phyloP scores from a whole-genome alignment of 306 rosid species.

The Cucurbita argyrosperma region DNA sequence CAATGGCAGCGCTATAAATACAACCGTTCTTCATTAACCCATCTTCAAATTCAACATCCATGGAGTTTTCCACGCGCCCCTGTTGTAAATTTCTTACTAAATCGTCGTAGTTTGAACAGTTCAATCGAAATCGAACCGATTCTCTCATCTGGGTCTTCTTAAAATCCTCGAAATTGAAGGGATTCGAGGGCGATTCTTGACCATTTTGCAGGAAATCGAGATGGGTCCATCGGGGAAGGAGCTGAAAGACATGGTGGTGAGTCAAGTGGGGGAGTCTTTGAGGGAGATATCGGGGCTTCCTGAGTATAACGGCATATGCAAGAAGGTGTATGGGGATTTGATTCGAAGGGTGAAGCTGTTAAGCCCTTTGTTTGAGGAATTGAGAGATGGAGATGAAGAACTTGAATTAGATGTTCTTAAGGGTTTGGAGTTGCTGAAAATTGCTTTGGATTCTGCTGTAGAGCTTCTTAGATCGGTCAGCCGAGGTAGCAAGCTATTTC shows the following conservation, averaged over 20 bases:
- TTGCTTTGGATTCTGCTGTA: constrained; percentile 55
- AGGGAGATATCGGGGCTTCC: constrained; percentile 53
- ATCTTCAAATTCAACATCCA: background rate
- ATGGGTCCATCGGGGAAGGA: constrained; percentile 43
- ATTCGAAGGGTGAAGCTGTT: constrained; percentile 67
- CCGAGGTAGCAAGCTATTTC: constrained; percentile 78
- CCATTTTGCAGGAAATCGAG: background rate
- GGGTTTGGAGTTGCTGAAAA: constrained; percentile 43
- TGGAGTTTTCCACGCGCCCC: background rate
- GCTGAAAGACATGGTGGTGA: constrained; percentile 19
- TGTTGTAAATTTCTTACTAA: background rate
- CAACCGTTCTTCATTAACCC: background rate
- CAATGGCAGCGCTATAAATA: background rate
- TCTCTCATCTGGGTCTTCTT: background rate
- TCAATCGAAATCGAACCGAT: background rate
- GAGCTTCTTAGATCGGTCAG: constrained; percentile 42
- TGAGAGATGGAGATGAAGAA: constrained; percentile 48
- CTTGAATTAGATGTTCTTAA: constrained; percentile 34
- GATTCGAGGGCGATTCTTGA: background rate
- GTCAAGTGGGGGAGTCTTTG: constrained; percentile 39
- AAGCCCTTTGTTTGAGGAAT: constrained; percentile 87
- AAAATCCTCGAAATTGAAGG: background rate
- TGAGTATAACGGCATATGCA: constrained; percentile 55
- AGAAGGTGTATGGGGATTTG: constrained; percentile 55
- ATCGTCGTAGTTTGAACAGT: background rate